Evolutionary conservation across 345 rosid species (phyloP).

Genomic region (Carallia brachiata): DNA sequence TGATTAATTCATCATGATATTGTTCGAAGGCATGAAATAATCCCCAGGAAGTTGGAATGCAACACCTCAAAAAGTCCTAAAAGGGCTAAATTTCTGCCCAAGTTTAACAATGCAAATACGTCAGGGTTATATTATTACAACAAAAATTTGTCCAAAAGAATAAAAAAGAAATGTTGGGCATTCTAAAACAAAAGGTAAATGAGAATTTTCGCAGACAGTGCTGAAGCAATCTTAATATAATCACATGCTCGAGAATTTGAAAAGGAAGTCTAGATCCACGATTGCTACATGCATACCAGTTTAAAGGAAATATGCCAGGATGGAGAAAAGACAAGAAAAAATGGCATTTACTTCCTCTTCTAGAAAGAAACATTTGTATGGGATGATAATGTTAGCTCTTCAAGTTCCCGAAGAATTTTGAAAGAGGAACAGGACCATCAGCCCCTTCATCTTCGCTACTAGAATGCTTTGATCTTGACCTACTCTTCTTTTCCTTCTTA

Average conservation of each 20-base stretch:
- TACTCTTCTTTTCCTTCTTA: constrained; percentile 71
- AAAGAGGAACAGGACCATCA: constrained; percentile 84
- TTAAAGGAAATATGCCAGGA: background rate
- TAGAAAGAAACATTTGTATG: constrained; percentile 6
- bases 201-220: too few relatives aligned
- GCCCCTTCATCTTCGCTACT: constrained; percentile 45
- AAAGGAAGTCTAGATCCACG: background rate
- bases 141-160: too few relatives aligned
- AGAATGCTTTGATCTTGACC: constrained; percentile 54
- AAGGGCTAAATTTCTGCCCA: too few relatives aligned
- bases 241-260: background rate
- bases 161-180: too few relatives aligned
- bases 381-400: constrained; percentile 44
- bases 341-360: constrained; percentile 7
- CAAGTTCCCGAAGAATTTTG: constrained; percentile 76
- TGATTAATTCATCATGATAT: too few relatives aligned
- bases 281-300: background rate
- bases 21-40: too few relatives aligned
- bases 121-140: too few relatives aligned
- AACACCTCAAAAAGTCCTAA: too few relatives aligned
- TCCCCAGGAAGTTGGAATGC: too few relatives aligned
- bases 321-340: background rate
- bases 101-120: too few relatives aligned
- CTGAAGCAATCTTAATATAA: too few relatives aligned
- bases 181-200: too few relatives aligned